Evolutionary conservation across 805 yeast species (phyloP), one percentile per base, ranked within the genome.

Genomic region (Metschnikowia kunwiensis): DNA sequence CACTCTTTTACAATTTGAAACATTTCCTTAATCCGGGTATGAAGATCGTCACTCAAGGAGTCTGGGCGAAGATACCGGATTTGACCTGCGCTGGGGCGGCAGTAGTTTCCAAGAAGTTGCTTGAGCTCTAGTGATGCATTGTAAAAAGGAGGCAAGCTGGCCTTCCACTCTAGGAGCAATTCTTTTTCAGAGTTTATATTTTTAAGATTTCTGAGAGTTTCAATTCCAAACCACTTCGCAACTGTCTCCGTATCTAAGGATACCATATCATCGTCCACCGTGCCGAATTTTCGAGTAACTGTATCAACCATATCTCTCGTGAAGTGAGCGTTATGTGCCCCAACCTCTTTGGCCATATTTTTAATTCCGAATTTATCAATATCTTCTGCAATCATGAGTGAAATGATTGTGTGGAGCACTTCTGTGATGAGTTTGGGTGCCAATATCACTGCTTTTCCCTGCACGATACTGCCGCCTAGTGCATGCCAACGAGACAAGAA

Each of bases 171-270:
- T 32, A 83, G 68, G 41, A 80, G 50, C 50, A 87, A 77, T 40
- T 82, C 86, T 26, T 75, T 74, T 0, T 46, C 46, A 11, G 48
- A 37, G 5, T 42, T 30, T 2, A 48, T 35, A 6, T 22, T 30
- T 5, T 47, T 35, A 25, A 42, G 19, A 9, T 36, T 40, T 25
- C 41, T 43, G 34, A 86, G 61, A 0, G 79, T 62, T 34, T 70
- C 64, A 2, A 74, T 51, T 0, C 95, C 95, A 47, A 76, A 77
- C 84, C 87, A 85, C 31, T 51, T 53, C 1, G 80, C 69, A 2
- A 82, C 68, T 24, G 53, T 54, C 3, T 44, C 47, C 32, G 61
- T 60, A 42, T 80, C 69, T 8, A 85, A 46, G 14, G 47, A 43
- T 48, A 63, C 70, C 5, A 52, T 53, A 30, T 42, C 50, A 10